Evolutionary conservation across 202 grass and related monocot genomes (phyloP), one percentile per base, ranked within the genome.

Genomic region (Setaria viridis): DNA sequence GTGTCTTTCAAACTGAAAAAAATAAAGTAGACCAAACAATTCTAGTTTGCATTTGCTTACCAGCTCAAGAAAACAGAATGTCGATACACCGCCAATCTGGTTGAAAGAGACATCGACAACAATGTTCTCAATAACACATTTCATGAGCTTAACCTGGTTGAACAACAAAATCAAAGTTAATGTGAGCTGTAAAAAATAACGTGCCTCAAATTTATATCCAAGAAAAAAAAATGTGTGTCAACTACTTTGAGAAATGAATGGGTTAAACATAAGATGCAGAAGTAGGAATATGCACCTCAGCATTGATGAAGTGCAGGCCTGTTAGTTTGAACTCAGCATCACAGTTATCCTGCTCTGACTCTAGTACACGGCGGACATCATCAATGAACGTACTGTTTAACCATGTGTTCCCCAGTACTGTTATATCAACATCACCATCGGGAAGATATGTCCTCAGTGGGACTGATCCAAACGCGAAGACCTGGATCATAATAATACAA

Each of bases 91-190:
- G 6, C 97, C 97, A 33, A 88, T 83, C 53, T 99, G 97, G 75
- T 99, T 96, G 76, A 99, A 99, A 2, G 97, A 99, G 67, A 99
- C 86, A 64, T 99, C 97, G 2, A 99, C 90, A 16, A 93, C 79
- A 82, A 96, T 82, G 51, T 94, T 93, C 25, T 91, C 74, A 64
- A 99, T 60, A 30, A 90, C 51, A 66, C 97, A 99, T 87, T 99
- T 99, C 43, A 99, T 89, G 64, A 99, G 87, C 87, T 88, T 93
- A 46, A 99, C 97, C 97, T 99, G 72, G 69, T 48, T 67, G 59
- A 58, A 78, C 34, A 25, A 29, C 4, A 19, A 82, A 70, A 55
- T 16, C 7, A 72, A 56, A 41, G 3, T 73, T 9, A 59, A 6
- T 29, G 58, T 5, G 4, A 0, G 4, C 11, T 72, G 65, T 5